A percentile compares a stretch with the other conserved stretches of the same genome.
Conservation (phyloP, 176 grass and related monocot species). For the Eragrostis nindensis region DNA sequence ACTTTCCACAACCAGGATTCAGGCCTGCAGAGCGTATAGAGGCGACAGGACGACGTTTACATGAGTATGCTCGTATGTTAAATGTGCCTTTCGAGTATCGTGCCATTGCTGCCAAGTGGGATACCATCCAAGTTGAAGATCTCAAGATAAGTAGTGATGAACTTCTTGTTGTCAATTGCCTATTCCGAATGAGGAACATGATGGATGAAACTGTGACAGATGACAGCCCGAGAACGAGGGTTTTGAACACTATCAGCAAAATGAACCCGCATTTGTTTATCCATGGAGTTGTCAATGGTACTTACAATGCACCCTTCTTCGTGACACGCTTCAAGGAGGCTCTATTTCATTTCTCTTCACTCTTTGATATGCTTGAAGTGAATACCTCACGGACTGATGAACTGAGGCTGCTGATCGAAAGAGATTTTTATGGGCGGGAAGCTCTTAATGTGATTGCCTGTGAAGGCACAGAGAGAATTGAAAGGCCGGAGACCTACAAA, state of each 20-base stretch:
- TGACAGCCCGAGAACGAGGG: conserved; percentile 48
- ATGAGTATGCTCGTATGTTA: conserved; percentile 45
- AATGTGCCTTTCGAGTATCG: conserved; percentile 45
- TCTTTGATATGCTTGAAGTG: conserved; percentile 52
- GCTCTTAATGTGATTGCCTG: conserved; percentile 53
- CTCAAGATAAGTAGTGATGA: conserved; percentile 37
- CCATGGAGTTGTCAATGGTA: conserved; percentile 49
- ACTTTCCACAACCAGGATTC: conserved; percentile 50
- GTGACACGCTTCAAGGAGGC: conserved; percentile 57
- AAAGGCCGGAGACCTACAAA: conserved; percentile 58
- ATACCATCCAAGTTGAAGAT: conserved; percentile 42
- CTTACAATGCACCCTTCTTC: conserved; percentile 54
- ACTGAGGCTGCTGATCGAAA: conserved; percentile 37
- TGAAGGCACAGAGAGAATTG: conserved; percentile 50
- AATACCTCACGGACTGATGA: conserved; percentile 27
- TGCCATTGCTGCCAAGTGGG: conserved; percentile 46
- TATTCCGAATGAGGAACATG: conserved; percentile 48
- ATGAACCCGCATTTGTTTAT: conserved; percentile 47
- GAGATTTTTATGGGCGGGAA: conserved; percentile 44
- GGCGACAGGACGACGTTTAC: conserved; percentile 35
- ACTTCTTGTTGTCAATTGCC: conserved; percentile 41
- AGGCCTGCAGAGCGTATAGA: conserved; percentile 44
- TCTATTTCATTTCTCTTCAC: conserved; percentile 44
- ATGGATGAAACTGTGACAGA: conserved; percentile 49
- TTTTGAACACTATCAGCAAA: conserved; percentile 52